These are phyloP conservation scores for Rhodocollybia butyracea DNA, from an alignment of 768 basidiomycete genomes.

Conservation along the genomic window DNA sequence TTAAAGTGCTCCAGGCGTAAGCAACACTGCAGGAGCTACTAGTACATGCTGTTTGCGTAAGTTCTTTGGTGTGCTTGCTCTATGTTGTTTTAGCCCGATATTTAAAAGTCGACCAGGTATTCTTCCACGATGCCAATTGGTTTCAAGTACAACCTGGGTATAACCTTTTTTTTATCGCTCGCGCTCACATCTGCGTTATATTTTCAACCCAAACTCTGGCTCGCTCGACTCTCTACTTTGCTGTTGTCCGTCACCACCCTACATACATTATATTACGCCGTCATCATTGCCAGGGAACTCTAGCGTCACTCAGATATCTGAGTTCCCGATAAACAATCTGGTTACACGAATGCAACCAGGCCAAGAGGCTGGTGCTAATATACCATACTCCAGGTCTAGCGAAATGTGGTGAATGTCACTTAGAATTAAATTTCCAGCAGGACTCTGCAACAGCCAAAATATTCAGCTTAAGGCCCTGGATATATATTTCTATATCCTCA, in stretches of 20 bases:
- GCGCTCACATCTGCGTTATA: not conserved
- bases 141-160: conserved; percentile 62
- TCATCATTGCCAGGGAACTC: conserved; percentile 34
- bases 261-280: conserved; percentile 44
- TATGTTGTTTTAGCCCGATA: not conserved
- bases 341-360: conserved; percentile 33
- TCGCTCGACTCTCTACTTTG: conserved; percentile 37
- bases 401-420: conserved; percentile 32
- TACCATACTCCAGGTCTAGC: conserved; percentile 34
- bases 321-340: conserved; percentile 35
- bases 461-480: conserved; percentile 44
- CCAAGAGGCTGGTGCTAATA: conserved; percentile 38
- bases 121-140: conserved; percentile 67
- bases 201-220: conserved; percentile 41
- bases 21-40: conserved; percentile 43
- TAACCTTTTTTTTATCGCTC: not conserved
- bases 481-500: conserved; percentile 10
- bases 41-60: conserved; percentile 55
- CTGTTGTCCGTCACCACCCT: conserved; percentile 34
- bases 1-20: conserved; percentile 11
- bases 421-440: conserved; percentile 33
- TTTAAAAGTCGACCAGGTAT: conserved; percentile 32
- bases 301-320: conserved; percentile 27
- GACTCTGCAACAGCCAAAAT: conserved; percentile 26
- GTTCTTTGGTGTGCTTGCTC: conserved; percentile 12